Evolutionary conservation across 2,329 filamentous ascomycete genomes (phyloP).

Genomic region (Camptophora hylomeconis): DNA sequence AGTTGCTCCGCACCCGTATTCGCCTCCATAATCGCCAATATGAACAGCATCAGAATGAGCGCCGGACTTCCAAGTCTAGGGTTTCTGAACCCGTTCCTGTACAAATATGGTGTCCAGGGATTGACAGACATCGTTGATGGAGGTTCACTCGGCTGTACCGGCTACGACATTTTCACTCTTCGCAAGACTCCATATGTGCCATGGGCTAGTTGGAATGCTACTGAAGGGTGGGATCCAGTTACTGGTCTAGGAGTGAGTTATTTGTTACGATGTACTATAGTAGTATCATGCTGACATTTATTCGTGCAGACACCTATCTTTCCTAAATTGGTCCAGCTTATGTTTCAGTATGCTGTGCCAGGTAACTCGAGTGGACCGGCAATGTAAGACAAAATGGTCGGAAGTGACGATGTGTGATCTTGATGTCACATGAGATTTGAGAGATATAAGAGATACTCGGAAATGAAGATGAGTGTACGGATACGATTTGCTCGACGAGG

Average conservation of each 20-base stretch:
- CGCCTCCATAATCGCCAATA: conserved; percentile 47
- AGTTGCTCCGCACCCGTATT: conserved; percentile 43
- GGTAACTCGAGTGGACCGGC: too few species aligned
- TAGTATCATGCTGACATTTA: too few species aligned
- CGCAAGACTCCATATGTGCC: conserved; percentile 27
- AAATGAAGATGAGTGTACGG: too few species aligned
- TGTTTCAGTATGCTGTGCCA: too few species aligned
- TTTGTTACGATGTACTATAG: conserved; percentile 13
- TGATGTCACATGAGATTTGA: too few species aligned
- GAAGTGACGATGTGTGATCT: too few species aligned
- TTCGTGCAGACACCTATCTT: conserved; percentile 11
- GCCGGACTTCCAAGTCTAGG: conserved; percentile 41
- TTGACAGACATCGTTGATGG: conserved; percentile 38
- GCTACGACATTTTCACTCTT: conserved; percentile 25
- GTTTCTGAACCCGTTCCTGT: conserved; percentile 51
- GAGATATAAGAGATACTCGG: too few species aligned
- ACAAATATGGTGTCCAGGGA: conserved; percentile 30
- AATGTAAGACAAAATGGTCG: too few species aligned
- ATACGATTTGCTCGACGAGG: too few species aligned
- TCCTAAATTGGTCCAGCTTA: conserved; percentile 5
- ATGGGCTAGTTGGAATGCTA: conserved; percentile 39
- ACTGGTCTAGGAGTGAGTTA: conserved; percentile 29
- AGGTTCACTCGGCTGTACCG: conserved; percentile 33
- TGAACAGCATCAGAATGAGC: conserved; percentile 50
- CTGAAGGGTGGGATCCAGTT: conserved; percentile 37